Evolutionary conservation across 441 rosid species (phyloP).

Genomic region (Eruca vesicaria): DNA sequence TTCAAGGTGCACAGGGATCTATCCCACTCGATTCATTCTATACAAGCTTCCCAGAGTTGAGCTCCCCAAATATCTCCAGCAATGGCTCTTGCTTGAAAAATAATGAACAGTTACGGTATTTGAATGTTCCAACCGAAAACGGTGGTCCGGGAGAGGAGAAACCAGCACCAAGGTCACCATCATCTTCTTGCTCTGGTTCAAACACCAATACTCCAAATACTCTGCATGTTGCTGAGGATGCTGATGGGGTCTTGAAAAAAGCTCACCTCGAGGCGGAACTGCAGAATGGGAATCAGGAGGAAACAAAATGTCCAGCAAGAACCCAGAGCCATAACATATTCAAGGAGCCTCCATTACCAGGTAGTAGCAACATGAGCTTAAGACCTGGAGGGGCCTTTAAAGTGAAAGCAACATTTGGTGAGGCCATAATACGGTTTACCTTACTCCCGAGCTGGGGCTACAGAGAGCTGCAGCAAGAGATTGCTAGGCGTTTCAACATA

Average conservation of each 20-base stretch:
- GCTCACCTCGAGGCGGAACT: conserved; percentile 54
- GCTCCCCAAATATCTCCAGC: conserved; percentile 48
- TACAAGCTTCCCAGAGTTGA: conserved; percentile 71
- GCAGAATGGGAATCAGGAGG: conserved; percentile 47
- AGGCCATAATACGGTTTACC: conserved; percentile 64
- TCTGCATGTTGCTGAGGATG: conserved; percentile 33
- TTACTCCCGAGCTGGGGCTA: conserved; percentile 58
- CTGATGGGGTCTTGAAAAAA: conserved; percentile 50
- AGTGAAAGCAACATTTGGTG: conserved; percentile 64
- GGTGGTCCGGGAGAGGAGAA: conserved; percentile 35
- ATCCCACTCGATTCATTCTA: conserved; percentile 78
- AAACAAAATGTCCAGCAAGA: conserved; percentile 49
- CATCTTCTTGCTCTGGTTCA: conserved; percentile 67
- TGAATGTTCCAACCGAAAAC: conserved; percentile 39
- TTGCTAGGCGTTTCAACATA: conserved; percentile 60
- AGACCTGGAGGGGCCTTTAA: conserved; percentile 31
- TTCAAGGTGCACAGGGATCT: conserved; percentile 70
- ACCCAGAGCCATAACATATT: conserved; percentile 66
- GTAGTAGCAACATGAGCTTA: conserved; percentile 12
- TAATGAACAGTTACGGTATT: conserved; percentile 31
- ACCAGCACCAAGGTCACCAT: conserved; percentile 50
- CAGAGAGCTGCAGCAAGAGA: conserved; percentile 62
- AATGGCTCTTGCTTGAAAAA: conserved; percentile 34
- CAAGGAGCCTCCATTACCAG: conserved; percentile 44
- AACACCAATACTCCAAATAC: conserved; percentile 36